Evolutionary conservation across 768 basidiomycete genomes (phyloP).

Genomic region (Amanita muscaria): DNA sequence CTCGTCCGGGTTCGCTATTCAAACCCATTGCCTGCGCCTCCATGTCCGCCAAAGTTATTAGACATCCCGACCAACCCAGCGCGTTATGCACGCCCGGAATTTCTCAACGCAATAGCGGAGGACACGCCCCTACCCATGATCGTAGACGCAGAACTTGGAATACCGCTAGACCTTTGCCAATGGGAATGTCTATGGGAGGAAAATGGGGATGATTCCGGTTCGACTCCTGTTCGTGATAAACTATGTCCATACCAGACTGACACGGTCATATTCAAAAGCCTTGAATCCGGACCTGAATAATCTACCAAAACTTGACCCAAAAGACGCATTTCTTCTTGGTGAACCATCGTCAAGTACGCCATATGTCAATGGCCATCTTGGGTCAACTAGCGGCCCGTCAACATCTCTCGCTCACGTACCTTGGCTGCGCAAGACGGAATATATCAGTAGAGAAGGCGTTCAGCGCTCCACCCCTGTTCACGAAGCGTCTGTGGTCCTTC

Average conservation of each 20-base stretch:
- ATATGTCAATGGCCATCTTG: conserved; percentile 33
- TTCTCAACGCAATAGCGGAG: conserved; percentile 70
- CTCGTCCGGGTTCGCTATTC: conserved; percentile 89
- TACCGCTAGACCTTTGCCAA: conserved; percentile 84
- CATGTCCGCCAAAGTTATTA: conserved; percentile 94
- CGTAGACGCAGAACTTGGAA: conserved; percentile 92
- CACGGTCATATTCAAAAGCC: conserved; percentile 14
- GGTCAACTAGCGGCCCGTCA: conserved; percentile 28
- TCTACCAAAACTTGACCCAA: conserved; percentile 57
- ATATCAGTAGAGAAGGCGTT: conserved; percentile 57
- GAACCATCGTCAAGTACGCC: conserved; percentile 45
- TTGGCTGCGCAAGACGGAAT: conserved; percentile 91
- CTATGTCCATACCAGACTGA: not conserved
- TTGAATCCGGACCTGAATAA: conserved; percentile 62
- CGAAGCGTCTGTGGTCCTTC: conserved; percentile 43
- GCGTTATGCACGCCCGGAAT: conserved; percentile 83
- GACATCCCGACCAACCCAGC: conserved; percentile 85
- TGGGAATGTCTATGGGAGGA: conserved; percentile 84
- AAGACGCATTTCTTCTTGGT: conserved; percentile 66
- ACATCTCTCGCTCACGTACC: conserved; percentile 61
- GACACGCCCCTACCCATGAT: conserved; percentile 90
- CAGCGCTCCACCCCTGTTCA: conserved; percentile 29
- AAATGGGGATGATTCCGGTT: conserved; percentile 60
- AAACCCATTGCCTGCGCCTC: conserved; percentile 91
- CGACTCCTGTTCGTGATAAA: conserved; percentile 10